Percentiles rank a stretch among this genome's conserved stretches.
Conservation (phyloP, 768 basidiomycete species). For the Naematelia aurantialba region DNA sequence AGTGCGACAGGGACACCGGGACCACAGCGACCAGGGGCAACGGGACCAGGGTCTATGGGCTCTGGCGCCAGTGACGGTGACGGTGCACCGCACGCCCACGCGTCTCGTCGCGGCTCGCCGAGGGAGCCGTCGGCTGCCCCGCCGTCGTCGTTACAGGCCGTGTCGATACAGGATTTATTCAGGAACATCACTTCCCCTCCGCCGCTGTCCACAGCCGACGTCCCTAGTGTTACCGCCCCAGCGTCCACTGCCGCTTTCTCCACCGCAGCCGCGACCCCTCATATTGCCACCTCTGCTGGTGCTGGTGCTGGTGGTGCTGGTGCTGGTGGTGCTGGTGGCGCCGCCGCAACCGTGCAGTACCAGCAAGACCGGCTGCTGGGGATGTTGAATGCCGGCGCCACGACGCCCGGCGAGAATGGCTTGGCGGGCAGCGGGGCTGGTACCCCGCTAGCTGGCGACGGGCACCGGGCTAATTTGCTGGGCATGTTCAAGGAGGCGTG, state of each 20-base stretch:
- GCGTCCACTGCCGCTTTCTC: not conserved
- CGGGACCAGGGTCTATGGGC: too few relatives aligned
- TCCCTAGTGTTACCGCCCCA: too few relatives aligned
- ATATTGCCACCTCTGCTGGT: too few relatives aligned
- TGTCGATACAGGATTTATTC: slow-evolving; percentile 32
- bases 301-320: too few relatives aligned
- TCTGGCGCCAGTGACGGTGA: too few relatives aligned
- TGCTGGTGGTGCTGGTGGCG: too few relatives aligned
- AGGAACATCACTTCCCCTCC: slow-evolving; percentile 23
- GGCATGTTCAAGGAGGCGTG: slow-evolving; percentile 17
- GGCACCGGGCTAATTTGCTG: slow-evolving; percentile 7
- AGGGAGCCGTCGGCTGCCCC: slow-evolving; percentile 26
- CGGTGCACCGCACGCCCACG: too few relatives aligned
- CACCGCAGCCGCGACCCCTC: not conserved
- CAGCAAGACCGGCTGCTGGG: slow-evolving; percentile 23
- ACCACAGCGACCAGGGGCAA: too few relatives aligned
- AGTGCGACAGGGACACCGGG: too few relatives aligned
- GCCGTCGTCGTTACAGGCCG: slow-evolving; percentile 26
- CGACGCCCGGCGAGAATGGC: not conserved
- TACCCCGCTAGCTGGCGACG: slow-evolving; percentile 8
- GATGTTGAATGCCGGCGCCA: slow-evolving; percentile 24
- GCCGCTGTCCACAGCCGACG: not conserved
- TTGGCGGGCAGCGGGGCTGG: slow-evolving; percentile 5
- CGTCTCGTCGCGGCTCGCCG: slow-evolving; percentile 7
- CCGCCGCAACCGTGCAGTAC: not conserved